Percentiles rank a stretch among this genome's conserved stretches.
These are phyloP conservation scores for Trichomonascus vanleenenianus DNA, from an alignment of 805 yeast genomes.

Conservation along the genomic window DNA sequence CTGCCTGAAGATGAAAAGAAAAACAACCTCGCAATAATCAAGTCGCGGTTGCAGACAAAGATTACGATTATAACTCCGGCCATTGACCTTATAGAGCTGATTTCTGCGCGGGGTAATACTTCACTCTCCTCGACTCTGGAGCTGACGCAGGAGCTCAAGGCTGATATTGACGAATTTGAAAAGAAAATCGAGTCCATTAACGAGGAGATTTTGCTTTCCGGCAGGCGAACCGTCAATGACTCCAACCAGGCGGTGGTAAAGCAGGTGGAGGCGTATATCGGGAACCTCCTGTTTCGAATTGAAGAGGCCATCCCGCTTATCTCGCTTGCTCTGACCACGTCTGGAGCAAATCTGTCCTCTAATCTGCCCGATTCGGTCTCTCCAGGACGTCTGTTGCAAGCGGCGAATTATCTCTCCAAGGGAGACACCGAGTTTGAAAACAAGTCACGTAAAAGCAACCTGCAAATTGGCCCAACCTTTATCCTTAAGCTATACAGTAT, in stretches of 20 bases:
- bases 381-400: conserved; percentile 59
- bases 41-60: conserved; percentile 44
- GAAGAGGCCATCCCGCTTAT: conserved; percentile 65
- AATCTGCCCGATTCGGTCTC: conserved; percentile 46
- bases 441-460: conserved; percentile 9
- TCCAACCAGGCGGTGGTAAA: conserved; percentile 31
- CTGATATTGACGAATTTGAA: conserved; percentile 50
- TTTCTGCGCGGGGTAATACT: conserved; percentile 28
- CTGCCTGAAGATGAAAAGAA: conserved; percentile 49
- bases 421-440: conserved; percentile 31
- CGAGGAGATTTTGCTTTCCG: conserved; percentile 11
- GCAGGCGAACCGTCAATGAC: conserved; percentile 11
- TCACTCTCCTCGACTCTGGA: conserved; percentile 43
- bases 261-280: conserved; percentile 44
- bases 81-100: conserved; percentile 56
- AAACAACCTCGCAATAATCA: conserved; percentile 34
- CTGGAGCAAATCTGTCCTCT: conserved; percentile 53
- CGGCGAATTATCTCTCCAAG: conserved; percentile 39
- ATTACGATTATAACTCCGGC: conserved; percentile 57
- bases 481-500: conserved; percentile 51
- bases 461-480: conserved; percentile 54
- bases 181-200: conserved; percentile 37
- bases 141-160: conserved; percentile 47
- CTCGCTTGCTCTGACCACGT: conserved; percentile 56
- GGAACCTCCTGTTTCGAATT: conserved; percentile 41